phyloP scores from a whole-genome alignment of 768 basidiomycete genomes.

The Mycena polygramma region DNA sequence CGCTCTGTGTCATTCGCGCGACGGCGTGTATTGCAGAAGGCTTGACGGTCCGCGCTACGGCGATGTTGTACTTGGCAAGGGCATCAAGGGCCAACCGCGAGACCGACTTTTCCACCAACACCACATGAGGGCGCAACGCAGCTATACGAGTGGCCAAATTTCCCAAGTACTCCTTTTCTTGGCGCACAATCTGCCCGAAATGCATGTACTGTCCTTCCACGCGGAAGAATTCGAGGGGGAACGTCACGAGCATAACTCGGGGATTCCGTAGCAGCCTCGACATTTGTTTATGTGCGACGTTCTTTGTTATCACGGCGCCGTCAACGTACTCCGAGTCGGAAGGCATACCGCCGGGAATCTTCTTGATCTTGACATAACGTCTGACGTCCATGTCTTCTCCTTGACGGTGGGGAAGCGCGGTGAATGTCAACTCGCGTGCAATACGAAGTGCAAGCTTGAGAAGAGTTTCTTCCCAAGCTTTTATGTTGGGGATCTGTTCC shows the following conservation, averaged over 20 bases:
- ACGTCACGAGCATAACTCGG: conserved; percentile 95
- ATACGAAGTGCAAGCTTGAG: conserved; percentile 87
- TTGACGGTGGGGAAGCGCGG: conserved; percentile 74
- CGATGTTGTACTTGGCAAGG: conserved; percentile 86
- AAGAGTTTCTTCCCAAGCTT: conserved; percentile 91
- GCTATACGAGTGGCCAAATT: conserved; percentile 91
- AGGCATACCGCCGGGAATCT: conserved; percentile 94
- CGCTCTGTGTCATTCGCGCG: conserved; percentile 94
- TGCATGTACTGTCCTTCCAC: conserved; percentile 94
- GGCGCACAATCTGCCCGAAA: conserved; percentile 90
- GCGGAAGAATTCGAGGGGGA: conserved; percentile 94
- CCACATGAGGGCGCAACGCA: conserved; percentile 91
- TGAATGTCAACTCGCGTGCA: conserved; percentile 87
- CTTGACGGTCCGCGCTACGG: conserved; percentile 92
- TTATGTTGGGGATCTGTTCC: conserved; percentile 84
- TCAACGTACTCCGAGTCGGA: conserved; percentile 97
- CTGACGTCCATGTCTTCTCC: conserved; percentile 96
- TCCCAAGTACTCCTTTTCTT: conserved; percentile 93
- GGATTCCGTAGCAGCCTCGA: conserved; percentile 85
- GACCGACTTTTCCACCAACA: conserved; percentile 92
- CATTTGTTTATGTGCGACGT: conserved; percentile 97
- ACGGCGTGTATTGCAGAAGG: conserved; percentile 88
- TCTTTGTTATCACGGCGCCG: conserved; percentile 97
- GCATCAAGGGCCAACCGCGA: conserved; percentile 92
- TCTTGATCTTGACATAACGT: conserved; percentile 97